These are phyloP conservation scores for Pseudogymnoascus sp. DNA, from an alignment of 2,329 filamentous ascomycete species.

Conservation along the genomic window DNA sequence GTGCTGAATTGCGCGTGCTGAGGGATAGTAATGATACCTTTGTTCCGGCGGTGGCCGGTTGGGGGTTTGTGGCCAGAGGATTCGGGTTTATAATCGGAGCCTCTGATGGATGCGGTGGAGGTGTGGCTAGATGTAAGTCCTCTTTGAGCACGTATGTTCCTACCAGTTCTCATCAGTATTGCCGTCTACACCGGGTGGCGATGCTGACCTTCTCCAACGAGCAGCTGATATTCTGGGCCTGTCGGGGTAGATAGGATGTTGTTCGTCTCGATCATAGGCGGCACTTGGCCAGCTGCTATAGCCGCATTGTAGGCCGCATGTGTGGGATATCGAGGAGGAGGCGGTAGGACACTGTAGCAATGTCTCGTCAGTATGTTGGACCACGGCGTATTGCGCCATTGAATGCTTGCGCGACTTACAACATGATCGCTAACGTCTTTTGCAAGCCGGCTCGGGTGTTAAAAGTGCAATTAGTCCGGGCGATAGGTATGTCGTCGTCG, in stretches of 20 bases:
- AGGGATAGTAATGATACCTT: constrained; percentile 64
- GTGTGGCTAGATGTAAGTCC: constrained; percentile 84
- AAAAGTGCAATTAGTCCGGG: background rate
- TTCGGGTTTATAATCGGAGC: constrained; percentile 80
- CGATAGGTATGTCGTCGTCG: background rate
- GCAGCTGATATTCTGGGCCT: constrained; percentile 77
- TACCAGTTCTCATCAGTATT: constrained; percentile 29
- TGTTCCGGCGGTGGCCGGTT: constrained; percentile 76
- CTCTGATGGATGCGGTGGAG: constrained; percentile 92
- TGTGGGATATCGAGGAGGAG: constrained; percentile 77
- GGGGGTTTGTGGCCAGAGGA: constrained; percentile 75
- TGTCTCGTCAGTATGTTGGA: background rate
- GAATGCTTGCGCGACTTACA: constrained; percentile 5
- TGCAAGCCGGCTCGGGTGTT: background rate
- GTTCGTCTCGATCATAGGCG: constrained; percentile 84
- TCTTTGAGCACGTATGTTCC: constrained; percentile 87
- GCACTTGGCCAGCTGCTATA: constrained; percentile 57
- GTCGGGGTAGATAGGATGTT: constrained; percentile 76
- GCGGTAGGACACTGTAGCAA: constrained; percentile 60
- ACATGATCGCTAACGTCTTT: constrained; percentile 1
- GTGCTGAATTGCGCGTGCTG: constrained; percentile 30
- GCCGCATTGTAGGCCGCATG: constrained; percentile 65
- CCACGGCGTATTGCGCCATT: background rate
- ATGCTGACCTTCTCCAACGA: constrained; percentile 77
- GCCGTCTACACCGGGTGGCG: background rate